Conservation (phyloP, 1,139 yeast genomes). For the Taphrina pruni region DNA sequence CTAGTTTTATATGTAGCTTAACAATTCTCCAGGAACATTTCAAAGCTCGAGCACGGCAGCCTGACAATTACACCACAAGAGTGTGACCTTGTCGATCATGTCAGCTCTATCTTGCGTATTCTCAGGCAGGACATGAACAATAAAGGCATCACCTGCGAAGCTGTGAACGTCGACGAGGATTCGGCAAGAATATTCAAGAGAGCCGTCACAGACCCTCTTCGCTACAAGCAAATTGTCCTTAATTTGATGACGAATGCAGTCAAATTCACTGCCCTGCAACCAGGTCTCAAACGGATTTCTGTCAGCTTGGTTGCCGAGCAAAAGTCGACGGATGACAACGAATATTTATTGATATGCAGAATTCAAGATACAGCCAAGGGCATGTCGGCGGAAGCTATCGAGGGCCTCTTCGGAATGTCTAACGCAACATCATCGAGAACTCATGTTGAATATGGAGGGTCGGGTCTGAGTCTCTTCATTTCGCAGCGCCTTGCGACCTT, state of each 20-base stretch:
- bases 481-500: conserved; percentile 45
- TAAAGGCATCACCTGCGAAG: conserved; percentile 8
- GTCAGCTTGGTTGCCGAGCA: conserved; percentile 2
- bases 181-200: not conserved
- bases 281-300: not conserved
- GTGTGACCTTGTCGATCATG: conserved; percentile 13
- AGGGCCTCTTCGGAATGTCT: conserved; percentile 43
- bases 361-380: conserved; percentile 39
- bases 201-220: conserved; percentile 26
- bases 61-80: conserved; percentile 4
- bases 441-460: conserved; percentile 46
- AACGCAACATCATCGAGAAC: conserved; percentile 45
- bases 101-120: conserved; percentile 17
- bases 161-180: not conserved
- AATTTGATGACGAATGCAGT: conserved; percentile 39
- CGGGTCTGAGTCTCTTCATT: conserved; percentile 46
- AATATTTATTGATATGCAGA: conserved; percentile 2
- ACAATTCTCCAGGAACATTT: conserved; percentile 1
- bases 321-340: not conserved
- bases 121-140: conserved; percentile 12
- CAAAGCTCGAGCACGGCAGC: conserved; percentile 21
- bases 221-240: conserved; percentile 34
- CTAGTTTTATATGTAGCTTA: not conserved
- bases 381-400: conserved; percentile 24
- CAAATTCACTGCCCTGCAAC: conserved; percentile 22